A percentile compares a stretch with the other conserved stretches of the same genome.
These are phyloP conservation scores for Penicillium macrosclerotiorum DNA, from an alignment of 495 filamentous ascomycete species.

Conservation along the genomic window DNA sequence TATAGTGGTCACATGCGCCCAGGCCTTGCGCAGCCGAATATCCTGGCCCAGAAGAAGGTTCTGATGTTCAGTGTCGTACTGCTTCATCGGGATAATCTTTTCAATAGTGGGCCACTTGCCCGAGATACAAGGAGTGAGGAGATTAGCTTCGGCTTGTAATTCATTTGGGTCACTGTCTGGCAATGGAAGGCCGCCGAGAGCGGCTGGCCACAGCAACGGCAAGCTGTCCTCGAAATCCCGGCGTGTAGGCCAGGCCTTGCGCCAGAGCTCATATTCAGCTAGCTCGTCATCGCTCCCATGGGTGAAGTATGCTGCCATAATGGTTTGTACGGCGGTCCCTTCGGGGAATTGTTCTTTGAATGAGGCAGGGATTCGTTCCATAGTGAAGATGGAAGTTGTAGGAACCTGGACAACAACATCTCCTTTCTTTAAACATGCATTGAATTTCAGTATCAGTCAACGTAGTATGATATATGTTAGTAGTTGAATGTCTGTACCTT, in stretches of 20 bases:
- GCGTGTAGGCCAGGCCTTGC: slow-evolving; percentile 62
- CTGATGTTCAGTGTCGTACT: slow-evolving; percentile 40
- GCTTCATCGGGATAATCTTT: slow-evolving; percentile 13
- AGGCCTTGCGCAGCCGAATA: slow-evolving; percentile 61
- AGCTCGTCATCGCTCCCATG: slow-evolving; percentile 38
- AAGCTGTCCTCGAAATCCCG: slow-evolving; percentile 59
- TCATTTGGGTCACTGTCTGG: slow-evolving; percentile 6
- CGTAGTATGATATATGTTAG: background rate
- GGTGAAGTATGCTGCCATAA: slow-evolving; percentile 69
- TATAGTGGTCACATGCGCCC: slow-evolving; percentile 48
- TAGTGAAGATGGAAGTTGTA: slow-evolving; percentile 57
- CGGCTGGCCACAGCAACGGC: slow-evolving; percentile 65
- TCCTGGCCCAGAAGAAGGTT: slow-evolving; percentile 61
- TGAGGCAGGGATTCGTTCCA: slow-evolving; percentile 53
- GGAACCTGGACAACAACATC: slow-evolving; percentile 50
- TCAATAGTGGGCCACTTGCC: slow-evolving; percentile 33
- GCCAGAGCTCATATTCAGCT: slow-evolving; percentile 54
- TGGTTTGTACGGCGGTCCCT: slow-evolving; percentile 61
- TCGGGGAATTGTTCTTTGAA: slow-evolving; percentile 43
- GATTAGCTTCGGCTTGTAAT: slow-evolving; percentile 1
- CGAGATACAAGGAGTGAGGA: slow-evolving; percentile 45
- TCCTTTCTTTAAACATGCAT: slow-evolving; percentile 13
- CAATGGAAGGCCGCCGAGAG: slow-evolving; percentile 26
- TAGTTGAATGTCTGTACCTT: slow-evolving; percentile 43
- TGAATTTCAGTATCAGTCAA: too few species aligned